Conservation (phyloP, 306 rosid species). For the Adenanthera pavonina region DNA sequence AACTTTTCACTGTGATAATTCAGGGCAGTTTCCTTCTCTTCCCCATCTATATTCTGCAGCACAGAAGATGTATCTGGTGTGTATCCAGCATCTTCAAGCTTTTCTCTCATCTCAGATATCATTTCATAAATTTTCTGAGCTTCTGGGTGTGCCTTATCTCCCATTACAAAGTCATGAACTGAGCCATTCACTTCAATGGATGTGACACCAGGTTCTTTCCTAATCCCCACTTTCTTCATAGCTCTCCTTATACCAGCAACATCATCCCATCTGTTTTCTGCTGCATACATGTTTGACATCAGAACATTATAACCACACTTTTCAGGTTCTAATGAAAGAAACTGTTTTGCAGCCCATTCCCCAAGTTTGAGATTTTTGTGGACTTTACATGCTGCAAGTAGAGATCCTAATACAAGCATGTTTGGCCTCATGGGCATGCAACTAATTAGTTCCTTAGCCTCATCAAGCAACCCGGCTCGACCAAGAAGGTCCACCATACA, state of each 20-base stretch:
- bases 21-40: slow-evolving; percentile 63
- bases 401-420: slow-evolving; percentile 59
- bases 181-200: slow-evolving; percentile 65
- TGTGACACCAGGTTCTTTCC: slow-evolving; percentile 68
- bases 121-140: slow-evolving; percentile 52
- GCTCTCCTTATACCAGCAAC: slow-evolving; percentile 56
- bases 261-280: slow-evolving; percentile 61
- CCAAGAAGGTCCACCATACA: slow-evolving; percentile 78
- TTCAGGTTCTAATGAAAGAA: slow-evolving; percentile 60
- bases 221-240: slow-evolving; percentile 55
- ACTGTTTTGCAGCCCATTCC: slow-evolving; percentile 62
- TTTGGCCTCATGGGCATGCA: slow-evolving; percentile 70
- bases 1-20: slow-evolving; percentile 69
- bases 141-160: slow-evolving; percentile 60
- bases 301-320: slow-evolving; percentile 62
- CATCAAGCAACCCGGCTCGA: slow-evolving; percentile 60
- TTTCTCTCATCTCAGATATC: slow-evolving; percentile 60
- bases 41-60: slow-evolving; percentile 54
- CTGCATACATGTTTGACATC: slow-evolving; percentile 74
- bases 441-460: slow-evolving; percentile 51
- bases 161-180: slow-evolving; percentile 63
- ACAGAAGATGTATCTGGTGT: slow-evolving; percentile 55
- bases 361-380: slow-evolving; percentile 57
- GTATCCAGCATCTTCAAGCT: slow-evolving; percentile 60
- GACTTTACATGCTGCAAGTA: slow-evolving; percentile 67